Base-by-base conservation (phyloP, 2,329 filamentous ascomycete species). In the Diaporthe sp. region DNA sequence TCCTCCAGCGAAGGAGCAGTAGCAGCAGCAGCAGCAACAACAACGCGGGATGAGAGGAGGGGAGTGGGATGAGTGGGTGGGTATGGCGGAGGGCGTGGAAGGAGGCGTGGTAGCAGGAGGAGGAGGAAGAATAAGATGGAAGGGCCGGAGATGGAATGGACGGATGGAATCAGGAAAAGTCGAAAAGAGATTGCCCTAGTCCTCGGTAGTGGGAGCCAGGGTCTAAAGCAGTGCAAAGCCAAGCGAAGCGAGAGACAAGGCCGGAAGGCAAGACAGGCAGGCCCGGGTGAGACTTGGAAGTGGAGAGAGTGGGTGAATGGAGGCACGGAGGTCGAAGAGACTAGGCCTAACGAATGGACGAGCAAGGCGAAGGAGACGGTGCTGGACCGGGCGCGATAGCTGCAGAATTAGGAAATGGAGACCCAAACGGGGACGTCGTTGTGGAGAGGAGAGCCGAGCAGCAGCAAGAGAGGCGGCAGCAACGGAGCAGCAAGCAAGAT, bases 181-280 rank as follows among this genome's bases (percentile, higher is more conserved):
- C 65, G 49, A 70, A 15, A 68, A 68, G 65, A 70, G 65, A 70
- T 70, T 70, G 49, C 13, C 47, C 65, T 70, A 70, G 65, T 55
- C 12, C 65, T 70, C 65, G 65, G 65, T 70, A 70, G 65, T 55
- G 65, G 65, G 34, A 70, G 65, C 31, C 65, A 70, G 65, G 65
- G n/a, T 70, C 34, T 39, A 34, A 49, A 60, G 53, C 70, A 47
- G 53, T 42, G 71, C 71, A 72, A 39, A 28, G 58, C 55, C 55
- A 61, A 61, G 58, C 71, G 71, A 72, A 61, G 71, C 42, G 58
- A 58, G 71, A 72, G 53, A 72, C 55, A 72, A 65, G 58, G 70
- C 57, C 25, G 42, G 28, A 72, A 49, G 58, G 53, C 51, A 61
- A 70, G 65, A 70, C 65, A 70, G 57, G 71, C 71, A 47, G 57